These are phyloP conservation scores for Penicillium sp. DNA, from an alignment of 2,329 filamentous ascomycete genomes.

Conservation along the genomic window DNA sequence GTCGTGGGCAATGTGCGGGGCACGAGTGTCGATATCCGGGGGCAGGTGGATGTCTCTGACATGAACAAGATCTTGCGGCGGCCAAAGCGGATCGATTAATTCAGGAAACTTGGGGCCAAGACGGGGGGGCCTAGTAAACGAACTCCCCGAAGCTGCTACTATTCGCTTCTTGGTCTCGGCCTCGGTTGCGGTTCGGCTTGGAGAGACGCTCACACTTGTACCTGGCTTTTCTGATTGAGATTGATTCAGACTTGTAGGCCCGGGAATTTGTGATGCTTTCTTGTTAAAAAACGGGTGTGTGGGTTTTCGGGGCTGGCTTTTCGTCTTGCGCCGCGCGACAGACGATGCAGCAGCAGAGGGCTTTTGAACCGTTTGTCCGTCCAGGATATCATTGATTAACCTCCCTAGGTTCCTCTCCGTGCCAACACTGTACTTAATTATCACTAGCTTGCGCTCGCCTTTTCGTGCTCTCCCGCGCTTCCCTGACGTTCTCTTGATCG, in stretches of 20 bases:
- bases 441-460: constrained; percentile 45
- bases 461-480: constrained; percentile 39
- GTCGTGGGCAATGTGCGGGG: constrained; percentile 13
- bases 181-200: neutral
- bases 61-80: constrained; percentile 38
- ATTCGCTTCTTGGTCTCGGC: constrained; percentile 2
- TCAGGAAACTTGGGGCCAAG: constrained; percentile 32
- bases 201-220: neutral
- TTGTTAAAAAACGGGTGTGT: constrained; percentile 70
- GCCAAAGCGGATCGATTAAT: constrained; percentile 40
- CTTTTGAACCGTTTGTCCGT: constrained; percentile 31
- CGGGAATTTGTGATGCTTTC: constrained; percentile 44
- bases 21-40: neutral
- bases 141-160: neutral
- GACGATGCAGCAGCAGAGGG: constrained; percentile 22
- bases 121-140: constrained; percentile 21
- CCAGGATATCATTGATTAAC: constrained; percentile 64
- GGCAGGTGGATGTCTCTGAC: constrained; percentile 50
- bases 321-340: constrained; percentile 4
- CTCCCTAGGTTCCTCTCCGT: constrained; percentile 52
- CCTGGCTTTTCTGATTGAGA: neutral
- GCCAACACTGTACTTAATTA: constrained; percentile 60
- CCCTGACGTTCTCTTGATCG: constrained; percentile 16
- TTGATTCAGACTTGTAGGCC: neutral
- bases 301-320: constrained; percentile 42